Conservation (phyloP, 2,329 filamentous ascomycete species). For the Colletotrichum nymphaeae region DNA sequence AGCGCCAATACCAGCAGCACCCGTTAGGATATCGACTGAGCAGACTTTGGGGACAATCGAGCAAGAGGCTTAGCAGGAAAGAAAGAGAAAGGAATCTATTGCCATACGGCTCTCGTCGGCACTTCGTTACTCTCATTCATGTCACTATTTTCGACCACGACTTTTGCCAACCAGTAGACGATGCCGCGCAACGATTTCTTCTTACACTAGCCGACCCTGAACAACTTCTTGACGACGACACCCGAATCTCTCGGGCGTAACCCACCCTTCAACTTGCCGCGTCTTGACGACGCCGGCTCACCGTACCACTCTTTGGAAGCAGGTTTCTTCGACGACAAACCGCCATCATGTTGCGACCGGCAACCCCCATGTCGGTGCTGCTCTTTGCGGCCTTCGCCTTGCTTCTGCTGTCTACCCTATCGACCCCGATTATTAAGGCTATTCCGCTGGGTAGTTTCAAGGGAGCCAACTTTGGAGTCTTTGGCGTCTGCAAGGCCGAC, state of each 20-base stretch:
- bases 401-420: constrained; percentile 88
- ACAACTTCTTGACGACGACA: neutral
- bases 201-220: constrained; percentile 10
- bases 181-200: constrained; percentile 24
- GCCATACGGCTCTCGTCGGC: neutral
- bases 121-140: constrained; percentile 22
- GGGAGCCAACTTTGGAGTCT: constrained; percentile 87
- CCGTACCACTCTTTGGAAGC: constrained; percentile 45
- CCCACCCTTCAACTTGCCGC: constrained; percentile 45
- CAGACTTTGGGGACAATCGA: constrained; percentile 3
- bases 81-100: constrained; percentile 9
- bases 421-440: constrained; percentile 85
- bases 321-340: constrained; percentile 44
- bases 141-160: constrained; percentile 9
- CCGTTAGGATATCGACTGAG: constrained; percentile 7
- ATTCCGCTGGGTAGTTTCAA: constrained; percentile 86
- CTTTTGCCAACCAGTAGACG: constrained; percentile 3
- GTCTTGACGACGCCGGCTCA: constrained; percentile 57
- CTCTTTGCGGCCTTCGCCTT: constrained; percentile 88
- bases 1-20: constrained; percentile 6
- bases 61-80: neutral
- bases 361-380: constrained; percentile 88
- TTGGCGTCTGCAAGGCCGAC: constrained; percentile 81
- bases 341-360: constrained; percentile 84
- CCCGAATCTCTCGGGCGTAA: neutral